These are phyloP conservation scores for Mucor irregularis DNA, from an alignment of 371 early-diverging fungal species.

Conservation along the genomic window DNA sequence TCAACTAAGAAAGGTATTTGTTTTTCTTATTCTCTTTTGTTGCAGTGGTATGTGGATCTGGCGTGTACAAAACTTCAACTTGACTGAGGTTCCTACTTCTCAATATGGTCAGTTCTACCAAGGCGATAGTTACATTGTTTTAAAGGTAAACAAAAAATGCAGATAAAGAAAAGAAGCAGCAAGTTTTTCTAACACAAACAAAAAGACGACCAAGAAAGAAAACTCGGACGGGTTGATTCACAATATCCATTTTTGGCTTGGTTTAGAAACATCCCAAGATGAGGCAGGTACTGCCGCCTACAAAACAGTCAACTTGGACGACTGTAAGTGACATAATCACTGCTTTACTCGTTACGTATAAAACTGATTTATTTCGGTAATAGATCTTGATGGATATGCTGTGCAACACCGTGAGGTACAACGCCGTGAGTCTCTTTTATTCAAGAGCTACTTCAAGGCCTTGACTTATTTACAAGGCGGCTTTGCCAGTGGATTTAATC, in stretches of 20 bases:
- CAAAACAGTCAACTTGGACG: slow-evolving; percentile 88
- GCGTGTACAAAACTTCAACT: slow-evolving; percentile 81
- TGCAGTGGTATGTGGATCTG: slow-evolving; percentile 72
- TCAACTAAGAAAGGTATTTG: background rate
- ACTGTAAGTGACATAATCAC: too few species aligned
- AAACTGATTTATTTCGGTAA: too few species aligned
- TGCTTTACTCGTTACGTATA: too few species aligned
- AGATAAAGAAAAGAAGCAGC: too few species aligned
- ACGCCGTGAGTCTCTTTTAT: slow-evolving; percentile 63
- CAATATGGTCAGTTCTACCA: slow-evolving; percentile 74
- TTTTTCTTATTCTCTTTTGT: background rate
- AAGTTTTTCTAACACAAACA: background rate
- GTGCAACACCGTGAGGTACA: slow-evolving; percentile 83
- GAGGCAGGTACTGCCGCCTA: slow-evolving; percentile 91
- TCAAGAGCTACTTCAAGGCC: slow-evolving; percentile 67
- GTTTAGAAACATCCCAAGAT: slow-evolving; percentile 71
- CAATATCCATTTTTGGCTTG: slow-evolving; percentile 88
- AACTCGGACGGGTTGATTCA: slow-evolving; percentile 63
- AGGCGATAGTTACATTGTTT: slow-evolving; percentile 81
- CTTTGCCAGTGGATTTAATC: slow-evolving; percentile 78
- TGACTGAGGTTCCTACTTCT: slow-evolving; percentile 62
- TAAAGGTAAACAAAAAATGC: slow-evolving; percentile 75
- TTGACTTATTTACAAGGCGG: slow-evolving; percentile 70
- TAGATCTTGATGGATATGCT: slow-evolving; percentile 67
- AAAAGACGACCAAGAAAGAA: slow-evolving; percentile 67